phyloP scores from a whole-genome alignment of 2,329 filamentous ascomycete genomes.

The Bipolaris oryzae region DNA sequence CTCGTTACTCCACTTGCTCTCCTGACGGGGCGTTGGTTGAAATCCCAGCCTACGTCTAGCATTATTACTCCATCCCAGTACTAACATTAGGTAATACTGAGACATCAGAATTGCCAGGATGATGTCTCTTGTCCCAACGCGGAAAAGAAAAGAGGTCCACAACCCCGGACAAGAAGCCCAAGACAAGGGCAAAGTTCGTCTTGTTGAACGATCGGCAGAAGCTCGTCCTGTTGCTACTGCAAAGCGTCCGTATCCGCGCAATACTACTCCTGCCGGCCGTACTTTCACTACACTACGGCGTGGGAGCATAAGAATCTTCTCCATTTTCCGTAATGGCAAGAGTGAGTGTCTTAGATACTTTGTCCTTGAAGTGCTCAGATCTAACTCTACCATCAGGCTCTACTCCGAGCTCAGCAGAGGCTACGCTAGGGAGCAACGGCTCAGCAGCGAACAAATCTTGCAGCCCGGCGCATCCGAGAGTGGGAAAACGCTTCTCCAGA shows the following conservation, averaged over 20 bases:
- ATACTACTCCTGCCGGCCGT: slow-evolving; percentile 28
- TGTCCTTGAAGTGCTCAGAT: background rate
- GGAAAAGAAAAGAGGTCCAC: slow-evolving; percentile 42
- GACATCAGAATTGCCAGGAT: slow-evolving; percentile 22
- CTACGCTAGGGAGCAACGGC: slow-evolving; percentile 12
- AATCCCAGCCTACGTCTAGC: slow-evolving; percentile 1
- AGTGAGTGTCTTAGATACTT: slow-evolving; percentile 17
- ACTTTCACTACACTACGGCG: slow-evolving; percentile 39
- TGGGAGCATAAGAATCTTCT: slow-evolving; percentile 42
- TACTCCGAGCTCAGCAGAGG: slow-evolving; percentile 11
- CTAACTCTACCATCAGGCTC: slow-evolving; percentile 24
- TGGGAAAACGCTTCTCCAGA: slow-evolving; percentile 6
- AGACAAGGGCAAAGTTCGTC: slow-evolving; percentile 43
- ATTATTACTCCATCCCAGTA: slow-evolving; percentile 7
- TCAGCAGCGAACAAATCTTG: slow-evolving; percentile 22
- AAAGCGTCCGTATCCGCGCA: slow-evolving; percentile 23
- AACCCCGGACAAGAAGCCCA: slow-evolving; percentile 23
- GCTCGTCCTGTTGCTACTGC: slow-evolving; percentile 9
- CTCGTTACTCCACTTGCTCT: background rate
- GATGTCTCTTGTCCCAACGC: slow-evolving; percentile 38
- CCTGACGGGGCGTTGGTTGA: background rate
- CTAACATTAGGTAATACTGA: background rate
- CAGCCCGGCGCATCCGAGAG: slow-evolving; percentile 20
- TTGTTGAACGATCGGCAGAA: slow-evolving; percentile 35
- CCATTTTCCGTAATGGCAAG: slow-evolving; percentile 44